Conservation (phyloP, 768 basidiomycete species). For the Suillus luteus region DNA sequence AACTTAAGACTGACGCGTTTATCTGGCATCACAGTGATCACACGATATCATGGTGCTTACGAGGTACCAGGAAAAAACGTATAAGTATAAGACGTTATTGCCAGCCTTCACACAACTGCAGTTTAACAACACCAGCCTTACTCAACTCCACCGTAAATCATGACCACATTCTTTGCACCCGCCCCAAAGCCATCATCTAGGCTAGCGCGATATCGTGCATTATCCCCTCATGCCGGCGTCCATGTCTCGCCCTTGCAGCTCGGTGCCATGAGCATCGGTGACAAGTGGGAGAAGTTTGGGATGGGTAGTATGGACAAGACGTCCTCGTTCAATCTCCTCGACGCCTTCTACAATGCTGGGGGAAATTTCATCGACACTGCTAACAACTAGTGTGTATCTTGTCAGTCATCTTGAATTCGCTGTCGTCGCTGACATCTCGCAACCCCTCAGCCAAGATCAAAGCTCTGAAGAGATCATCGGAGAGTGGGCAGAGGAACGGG, state of each 20-base stretch:
- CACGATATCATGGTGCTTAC: not conserved
- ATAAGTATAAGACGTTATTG: not conserved
- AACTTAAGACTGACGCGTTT: not conserved
- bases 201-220: slow-evolving; percentile 40
- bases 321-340: slow-evolving; percentile 45
- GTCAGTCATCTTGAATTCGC: not conserved
- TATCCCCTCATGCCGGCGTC: slow-evolving; percentile 44
- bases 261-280: slow-evolving; percentile 51
- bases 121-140: not conserved
- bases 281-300: slow-evolving; percentile 40
- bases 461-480: slow-evolving; percentile 47
- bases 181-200: slow-evolving; percentile 32
- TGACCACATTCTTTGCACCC: slow-evolving; percentile 9
- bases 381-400: slow-evolving; percentile 41
- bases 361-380: slow-evolving; percentile 55
- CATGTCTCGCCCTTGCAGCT: slow-evolving; percentile 54
- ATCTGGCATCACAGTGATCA: not conserved
- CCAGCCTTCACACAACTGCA: not conserved
- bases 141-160: not conserved
- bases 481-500: slow-evolving; percentile 46
- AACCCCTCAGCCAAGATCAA: slow-evolving; percentile 36
- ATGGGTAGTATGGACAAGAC: slow-evolving; percentile 47
- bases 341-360: slow-evolving; percentile 46
- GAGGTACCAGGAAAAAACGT: not conserved
- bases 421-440: not conserved